Base-by-base conservation (phyloP, 352 stramenopile genomes). In the Globisporangium acanthophoron region DNA sequence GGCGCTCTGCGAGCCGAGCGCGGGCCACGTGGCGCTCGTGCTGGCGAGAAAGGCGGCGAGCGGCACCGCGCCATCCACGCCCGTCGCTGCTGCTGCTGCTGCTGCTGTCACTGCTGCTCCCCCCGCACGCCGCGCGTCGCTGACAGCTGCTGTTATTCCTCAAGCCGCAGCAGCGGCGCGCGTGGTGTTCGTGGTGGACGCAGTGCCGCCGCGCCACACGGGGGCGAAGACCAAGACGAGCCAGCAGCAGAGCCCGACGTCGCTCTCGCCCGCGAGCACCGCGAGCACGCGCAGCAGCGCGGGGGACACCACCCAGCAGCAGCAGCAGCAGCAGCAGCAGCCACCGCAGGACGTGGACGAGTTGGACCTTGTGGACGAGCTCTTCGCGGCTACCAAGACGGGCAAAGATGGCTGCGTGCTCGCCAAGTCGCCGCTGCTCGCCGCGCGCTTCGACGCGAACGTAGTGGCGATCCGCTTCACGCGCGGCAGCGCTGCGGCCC, bases 101-200 rank as follows among this genome's bases (percentile, higher is more conserved):
- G 37, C 37, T 12, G 11, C 37, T 18, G 16, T 12, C 0, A 13
- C 37, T 18, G 37, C 37, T 12, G 11, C 37, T 18, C 18, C 37
- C 3, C 11, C 37, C 37, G 37, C 12, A 1, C 37, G 37, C 37
- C 37, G 37, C 13, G 11, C 12, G 37, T 43, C 37, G 37, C 18
- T 13, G 11, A 16, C 37, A 43, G 37, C 37, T 18, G 37, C 35
- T 13, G 0, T 15, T 41, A 15, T 12, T 7, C 37, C 13, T 5
- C 43, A 27, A 7, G 12, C 27, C 12, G n/a, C 40, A 15, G 37
- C 20, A 13, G 51, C 53, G 20, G 54, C 74, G 21, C 71, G 72
- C 29, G 81, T 93, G 29, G 74, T 93, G 4, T 90, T 79, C 64
- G 84, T 92, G 21, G 54, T 93, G 41, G 84, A 93, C 52, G 84